Evolutionary conservation across 1,284 basidiomycete genomes (phyloP).

Genomic region (Tremellales sp.): DNA sequence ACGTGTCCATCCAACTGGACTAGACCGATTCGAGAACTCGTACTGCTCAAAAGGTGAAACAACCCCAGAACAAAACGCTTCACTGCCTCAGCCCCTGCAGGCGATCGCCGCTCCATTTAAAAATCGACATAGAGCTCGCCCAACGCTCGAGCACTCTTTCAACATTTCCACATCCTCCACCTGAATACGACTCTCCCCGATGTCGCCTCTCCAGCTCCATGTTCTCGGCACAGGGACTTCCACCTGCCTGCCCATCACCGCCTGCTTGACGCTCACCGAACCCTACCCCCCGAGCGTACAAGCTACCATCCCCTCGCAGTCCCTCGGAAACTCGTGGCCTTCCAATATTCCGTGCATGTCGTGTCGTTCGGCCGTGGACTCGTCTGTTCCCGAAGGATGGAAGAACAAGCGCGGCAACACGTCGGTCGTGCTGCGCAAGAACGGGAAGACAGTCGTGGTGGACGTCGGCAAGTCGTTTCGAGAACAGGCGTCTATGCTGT

Average conservation of each 20-base stretch:
- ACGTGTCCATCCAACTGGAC: no score
- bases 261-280: constrained; percentile 40
- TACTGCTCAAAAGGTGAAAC: no score
- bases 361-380: constrained; percentile 42
- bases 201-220: constrained; percentile 34
- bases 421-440: constrained; percentile 34
- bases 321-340: constrained; percentile 27
- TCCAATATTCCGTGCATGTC: constrained; percentile 40
- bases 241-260: constrained; percentile 45
- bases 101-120: no score
- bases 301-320: constrained; percentile 18
- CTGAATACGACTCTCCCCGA: background rate
- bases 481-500: constrained; percentile 42
- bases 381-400: constrained; percentile 37
- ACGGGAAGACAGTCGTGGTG: constrained; percentile 41
- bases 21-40: no score
- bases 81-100: no score
- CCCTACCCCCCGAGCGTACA: constrained; percentile 23
- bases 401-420: constrained; percentile 48
- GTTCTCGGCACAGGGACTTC: constrained; percentile 49
- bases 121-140: no score
- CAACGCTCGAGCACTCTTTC: no score
- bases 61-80: no score
- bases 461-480: constrained; percentile 51
- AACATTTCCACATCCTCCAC: no score